Conservation (phyloP, 2,329 filamentous ascomycete genomes). For the Lasiodiplodia hormozganensis region DNA sequence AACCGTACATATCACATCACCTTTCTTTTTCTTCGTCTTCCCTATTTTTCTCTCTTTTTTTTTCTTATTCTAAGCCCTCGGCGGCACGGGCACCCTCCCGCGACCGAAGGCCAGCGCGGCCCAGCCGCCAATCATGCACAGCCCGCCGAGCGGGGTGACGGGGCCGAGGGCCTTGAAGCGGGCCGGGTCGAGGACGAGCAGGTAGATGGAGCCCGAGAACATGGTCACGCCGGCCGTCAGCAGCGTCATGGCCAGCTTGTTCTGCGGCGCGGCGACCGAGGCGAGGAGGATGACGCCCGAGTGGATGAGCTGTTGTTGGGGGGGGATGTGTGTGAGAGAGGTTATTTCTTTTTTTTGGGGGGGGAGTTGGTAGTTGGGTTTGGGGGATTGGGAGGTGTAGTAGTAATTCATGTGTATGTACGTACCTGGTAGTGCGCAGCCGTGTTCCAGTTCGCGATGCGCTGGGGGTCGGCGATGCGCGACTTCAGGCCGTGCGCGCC, state of each 20-base stretch:
- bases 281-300: slow-evolving; percentile 64
- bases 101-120: slow-evolving; percentile 54
- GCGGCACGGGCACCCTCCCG: slow-evolving; percentile 33
- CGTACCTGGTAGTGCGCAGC: slow-evolving; percentile 72
- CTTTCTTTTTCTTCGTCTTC: background rate
- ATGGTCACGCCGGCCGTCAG: slow-evolving; percentile 71
- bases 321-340: background rate
- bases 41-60: background rate
- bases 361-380: no score
- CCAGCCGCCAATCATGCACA: slow-evolving; percentile 72
- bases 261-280: slow-evolving; percentile 58
- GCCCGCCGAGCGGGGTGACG: slow-evolving; percentile 69
- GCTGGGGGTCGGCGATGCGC: slow-evolving; percentile 64
- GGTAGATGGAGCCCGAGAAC: slow-evolving; percentile 72
- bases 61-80: slow-evolving; percentile 9
- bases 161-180: slow-evolving; percentile 67
- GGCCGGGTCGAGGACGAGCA: slow-evolving; percentile 67
- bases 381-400: background rate
- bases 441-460: slow-evolving; percentile 67
- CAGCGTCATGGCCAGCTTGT: slow-evolving; percentile 63
- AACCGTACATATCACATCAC: no score
- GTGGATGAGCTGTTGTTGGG: slow-evolving; percentile 62
- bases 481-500: slow-evolving; percentile 72
- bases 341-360: background rate
- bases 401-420: background rate